Conservation (phyloP, 208 protist genomes). For the Jaenimonas drosophilae region DNA sequence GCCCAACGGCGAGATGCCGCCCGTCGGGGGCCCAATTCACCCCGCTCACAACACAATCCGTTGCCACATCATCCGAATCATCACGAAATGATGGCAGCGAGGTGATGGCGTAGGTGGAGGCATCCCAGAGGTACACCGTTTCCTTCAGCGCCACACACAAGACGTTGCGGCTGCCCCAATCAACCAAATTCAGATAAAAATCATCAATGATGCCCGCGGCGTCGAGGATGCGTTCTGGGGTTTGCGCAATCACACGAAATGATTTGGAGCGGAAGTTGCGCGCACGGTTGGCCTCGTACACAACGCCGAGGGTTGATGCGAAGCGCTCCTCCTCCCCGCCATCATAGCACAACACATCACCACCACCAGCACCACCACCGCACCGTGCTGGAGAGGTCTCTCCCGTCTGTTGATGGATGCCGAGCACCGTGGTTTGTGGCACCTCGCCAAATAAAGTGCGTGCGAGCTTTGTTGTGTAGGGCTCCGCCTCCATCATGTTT, state of each 20-base stretch:
- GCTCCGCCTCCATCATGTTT: constrained; percentile 38
- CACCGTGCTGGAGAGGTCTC: no score
- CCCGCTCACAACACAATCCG: constrained; percentile 72
- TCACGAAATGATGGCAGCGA: constrained; percentile 65
- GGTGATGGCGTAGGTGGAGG: constrained; percentile 85
- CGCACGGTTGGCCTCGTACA: constrained; percentile 72
- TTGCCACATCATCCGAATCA: no score
- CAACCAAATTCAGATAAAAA: constrained; percentile 99
- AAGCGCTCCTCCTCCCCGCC: constrained; percentile 38
- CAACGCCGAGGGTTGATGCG: constrained; percentile 57
- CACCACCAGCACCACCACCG: neutral
- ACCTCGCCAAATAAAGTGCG: constrained; percentile 57
- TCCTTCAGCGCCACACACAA: constrained; percentile 95
- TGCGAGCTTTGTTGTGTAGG: constrained; percentile 67
- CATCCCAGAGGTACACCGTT: constrained; percentile 98
- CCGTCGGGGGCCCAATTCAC: constrained; percentile 92
- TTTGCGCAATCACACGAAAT: constrained; percentile 89
- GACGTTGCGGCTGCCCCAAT: constrained; percentile 90
- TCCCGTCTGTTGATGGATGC: no score
- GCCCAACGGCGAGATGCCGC: constrained; percentile 77
- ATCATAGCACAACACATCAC: neutral
- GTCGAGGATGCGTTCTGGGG: constrained; percentile 95
- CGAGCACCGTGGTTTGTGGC: constrained; percentile 60
- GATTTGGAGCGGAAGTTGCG: constrained; percentile 69
- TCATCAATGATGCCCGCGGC: constrained; percentile 98